Conservation (phyloP, 345 rosid species). For the Microcos paniculata region DNA sequence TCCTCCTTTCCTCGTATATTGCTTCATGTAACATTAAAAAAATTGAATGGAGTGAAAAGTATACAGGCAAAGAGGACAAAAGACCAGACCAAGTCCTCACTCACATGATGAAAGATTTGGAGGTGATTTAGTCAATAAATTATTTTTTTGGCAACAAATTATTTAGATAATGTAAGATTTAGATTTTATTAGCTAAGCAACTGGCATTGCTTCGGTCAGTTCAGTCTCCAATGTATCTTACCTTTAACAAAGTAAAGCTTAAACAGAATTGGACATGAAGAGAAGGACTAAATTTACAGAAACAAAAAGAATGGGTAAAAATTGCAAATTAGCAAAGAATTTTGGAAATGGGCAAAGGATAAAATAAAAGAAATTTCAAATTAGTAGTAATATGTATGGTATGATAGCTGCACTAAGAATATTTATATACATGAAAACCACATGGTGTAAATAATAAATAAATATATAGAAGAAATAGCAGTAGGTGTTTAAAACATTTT, state of each 20-base stretch:
- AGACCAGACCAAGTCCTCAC: background rate
- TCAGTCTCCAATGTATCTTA: background rate
- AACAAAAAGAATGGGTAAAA: background rate
- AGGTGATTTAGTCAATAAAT: background rate
- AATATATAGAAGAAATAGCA: background rate
- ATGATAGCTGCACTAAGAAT: background rate
- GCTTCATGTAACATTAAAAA: background rate
- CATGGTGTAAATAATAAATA: background rate
- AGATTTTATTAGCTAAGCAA: background rate
- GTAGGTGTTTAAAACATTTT: background rate
- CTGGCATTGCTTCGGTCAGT: background rate
- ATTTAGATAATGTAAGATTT: background rate
- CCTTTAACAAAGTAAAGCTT: background rate
- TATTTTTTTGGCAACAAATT: no score
- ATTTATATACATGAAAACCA: background rate
- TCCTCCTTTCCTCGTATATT: background rate
- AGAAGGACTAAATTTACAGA: background rate
- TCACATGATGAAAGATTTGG: background rate
- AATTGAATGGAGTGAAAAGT: background rate
- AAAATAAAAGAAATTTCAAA: background rate
- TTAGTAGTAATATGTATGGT: background rate
- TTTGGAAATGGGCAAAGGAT: background rate
- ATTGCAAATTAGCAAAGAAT: background rate
- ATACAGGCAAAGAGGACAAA: background rate
- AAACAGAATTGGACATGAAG: background rate